Conservation (phyloP, 176 grass and related monocot species). For the Pharus latifolius region DNA sequence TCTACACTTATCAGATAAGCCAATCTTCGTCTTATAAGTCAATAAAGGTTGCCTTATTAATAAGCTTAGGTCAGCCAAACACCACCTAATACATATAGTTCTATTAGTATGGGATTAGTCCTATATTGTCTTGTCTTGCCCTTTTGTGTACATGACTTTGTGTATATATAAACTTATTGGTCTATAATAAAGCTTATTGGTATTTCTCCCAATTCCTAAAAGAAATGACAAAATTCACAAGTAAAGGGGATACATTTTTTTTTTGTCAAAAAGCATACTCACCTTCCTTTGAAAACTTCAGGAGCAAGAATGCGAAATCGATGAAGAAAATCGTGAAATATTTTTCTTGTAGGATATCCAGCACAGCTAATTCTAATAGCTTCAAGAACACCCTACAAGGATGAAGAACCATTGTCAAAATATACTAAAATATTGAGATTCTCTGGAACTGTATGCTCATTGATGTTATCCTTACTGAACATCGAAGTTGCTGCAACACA, state of each 20-base stretch:
- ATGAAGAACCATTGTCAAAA: slow-evolving; percentile 2
- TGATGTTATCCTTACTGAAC: slow-evolving; percentile 51
- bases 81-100: too few species aligned
- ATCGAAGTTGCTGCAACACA: slow-evolving; percentile 86
- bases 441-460: neutral
- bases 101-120: too few species aligned
- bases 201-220: too few species aligned
- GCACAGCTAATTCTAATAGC: slow-evolving; percentile 95
- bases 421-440: neutral
- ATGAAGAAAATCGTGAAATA: slow-evolving; percentile 78
- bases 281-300: slow-evolving; percentile 64
- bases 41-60: too few species aligned
- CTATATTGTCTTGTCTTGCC: too few species aligned
- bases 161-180: too few species aligned
- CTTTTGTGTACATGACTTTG: too few species aligned
- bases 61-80: too few species aligned
- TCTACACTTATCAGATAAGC: too few species aligned
- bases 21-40: too few species aligned
- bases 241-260: neutral
- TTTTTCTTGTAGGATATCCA: slow-evolving; percentile 93
- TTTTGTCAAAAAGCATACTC: slow-evolving; percentile 11
- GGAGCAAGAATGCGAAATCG: slow-evolving; percentile 74
- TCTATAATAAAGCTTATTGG: too few species aligned
- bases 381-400: slow-evolving; percentile 90
- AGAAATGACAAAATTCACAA: neutral